Evolutionary conservation across 306 rosid species (phyloP), one percentile per base, ranked within the genome.

Genomic region (Lathyrus tuberosus): DNA sequence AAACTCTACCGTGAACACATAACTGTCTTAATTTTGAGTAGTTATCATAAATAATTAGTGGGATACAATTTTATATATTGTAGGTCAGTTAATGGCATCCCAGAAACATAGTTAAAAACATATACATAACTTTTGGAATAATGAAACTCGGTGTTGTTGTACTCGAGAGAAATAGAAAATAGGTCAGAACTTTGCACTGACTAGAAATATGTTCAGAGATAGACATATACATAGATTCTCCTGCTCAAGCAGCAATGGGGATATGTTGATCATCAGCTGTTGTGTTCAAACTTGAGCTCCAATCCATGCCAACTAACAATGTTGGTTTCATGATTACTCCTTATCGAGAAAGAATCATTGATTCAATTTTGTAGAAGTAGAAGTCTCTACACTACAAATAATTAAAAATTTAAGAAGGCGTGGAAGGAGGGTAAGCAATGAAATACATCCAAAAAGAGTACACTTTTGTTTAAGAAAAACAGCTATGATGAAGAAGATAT

Each of bases 281-380:
- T 24, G 28, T 3, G 3, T 24, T 66, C 71, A 69, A 67, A 60
- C 78, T 56, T 6, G 73, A 40, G 61, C 66, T 80, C 47, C 40
- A 67, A 54, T 26, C 75, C 76, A 76, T 79, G 77, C 80, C 67
- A 38, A 70, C 70, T 8, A 80, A 72, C 22, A 70, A 47, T 70
- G 79, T 78, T 79, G 80, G 78, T 79, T 76, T 84, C 77, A 76
- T 57, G 77, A 74, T 60, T 47, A 58, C 83, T 70, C 26, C 46
- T 9, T 91, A 75, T 86, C 78, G 71, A 65, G 13, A 86, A 51
- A 65, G 40, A 70, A 66, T 28, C 9, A 28, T 20, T 62, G 44
- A 67, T 47, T 33, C 16, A 62, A 53, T 42, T 35, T 61, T 12
- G 63, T 74, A 72, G 61, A 63, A 69, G 17, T 35, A 65, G 22